Evolutionary conservation across 2,329 filamentous ascomycete species (phyloP).

Genomic region (Scolecobasidium constrictum): DNA sequence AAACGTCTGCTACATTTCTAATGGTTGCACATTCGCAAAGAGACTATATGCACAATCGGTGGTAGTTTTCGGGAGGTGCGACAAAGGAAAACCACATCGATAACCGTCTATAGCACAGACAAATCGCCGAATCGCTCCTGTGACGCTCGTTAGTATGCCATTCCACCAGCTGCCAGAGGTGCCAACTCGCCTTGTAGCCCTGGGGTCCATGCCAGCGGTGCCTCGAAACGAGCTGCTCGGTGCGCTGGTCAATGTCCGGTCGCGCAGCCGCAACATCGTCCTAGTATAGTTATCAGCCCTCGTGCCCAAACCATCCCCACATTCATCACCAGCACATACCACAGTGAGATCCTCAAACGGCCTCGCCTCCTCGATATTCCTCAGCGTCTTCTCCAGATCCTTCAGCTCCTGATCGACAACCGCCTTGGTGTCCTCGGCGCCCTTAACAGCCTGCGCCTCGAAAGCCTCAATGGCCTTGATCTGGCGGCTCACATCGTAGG

Average conservation of each 20-base stretch:
- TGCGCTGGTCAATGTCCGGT: constrained; percentile 97
- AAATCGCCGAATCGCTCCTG: constrained; percentile 99
- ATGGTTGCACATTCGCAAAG: constrained; percentile 6
- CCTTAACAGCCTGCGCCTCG: constrained; percentile 93
- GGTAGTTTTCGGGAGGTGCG: constrained; percentile 1
- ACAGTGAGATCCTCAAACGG: constrained; percentile 97
- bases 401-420: constrained; percentile 91
- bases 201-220: constrained; percentile 88
- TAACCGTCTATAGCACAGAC: constrained; percentile 61
- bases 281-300: constrained; percentile 34
- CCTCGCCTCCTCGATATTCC: constrained; percentile 93
- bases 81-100: background rate
- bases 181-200: constrained; percentile 81
- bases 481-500: constrained; percentile 88
- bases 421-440: constrained; percentile 91
- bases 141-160: constrained; percentile 34
- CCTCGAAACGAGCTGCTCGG: constrained; percentile 86
- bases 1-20: constrained; percentile 4
- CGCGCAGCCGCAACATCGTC: constrained; percentile 91
- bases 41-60: constrained; percentile 7
- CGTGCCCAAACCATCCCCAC: no score
- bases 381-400: constrained; percentile 86
- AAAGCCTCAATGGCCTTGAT: constrained; percentile 98
- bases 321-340: constrained; percentile 50
- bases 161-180: background rate